phyloP scores from a whole-genome alignment of 2,329 filamentous ascomycete genomes.

The Stachybotrys echinatus region DNA sequence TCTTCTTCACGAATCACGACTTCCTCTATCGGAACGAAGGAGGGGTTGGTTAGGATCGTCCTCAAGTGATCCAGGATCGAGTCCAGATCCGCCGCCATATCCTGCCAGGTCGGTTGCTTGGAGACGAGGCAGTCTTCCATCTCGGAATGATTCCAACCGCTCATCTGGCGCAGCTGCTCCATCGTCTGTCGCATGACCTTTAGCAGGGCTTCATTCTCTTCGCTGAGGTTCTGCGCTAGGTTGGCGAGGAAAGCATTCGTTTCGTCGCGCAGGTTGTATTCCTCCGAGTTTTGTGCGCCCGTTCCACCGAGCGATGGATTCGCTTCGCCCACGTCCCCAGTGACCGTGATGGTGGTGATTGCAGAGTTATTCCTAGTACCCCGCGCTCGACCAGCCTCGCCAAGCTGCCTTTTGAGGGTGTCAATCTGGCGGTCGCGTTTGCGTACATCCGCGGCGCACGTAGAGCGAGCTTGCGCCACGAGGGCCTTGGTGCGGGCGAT shows the following conservation, averaged over 20 bases:
- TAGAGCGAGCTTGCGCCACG: slow-evolving; percentile 75
- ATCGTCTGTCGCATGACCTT: slow-evolving; percentile 67
- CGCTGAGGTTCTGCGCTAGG: slow-evolving; percentile 75
- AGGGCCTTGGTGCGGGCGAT: slow-evolving; percentile 71
- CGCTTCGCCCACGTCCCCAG: slow-evolving; percentile 48
- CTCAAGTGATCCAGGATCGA: slow-evolving; percentile 74
- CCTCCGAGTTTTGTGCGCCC: slow-evolving; percentile 23
- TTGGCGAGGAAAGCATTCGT: slow-evolving; percentile 88
- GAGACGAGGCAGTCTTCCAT: slow-evolving; percentile 23
- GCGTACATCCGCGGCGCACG: slow-evolving; percentile 86
- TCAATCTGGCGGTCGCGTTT: slow-evolving; percentile 88
- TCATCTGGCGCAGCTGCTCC: slow-evolving; percentile 64
- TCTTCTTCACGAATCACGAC: slow-evolving; percentile 90
- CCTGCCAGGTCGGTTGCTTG: slow-evolving; percentile 44
- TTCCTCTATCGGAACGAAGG: slow-evolving; percentile 92
- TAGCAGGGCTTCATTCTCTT: slow-evolving; percentile 85
- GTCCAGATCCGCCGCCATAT: slow-evolving; percentile 71
- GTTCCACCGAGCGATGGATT: slow-evolving; percentile 26
- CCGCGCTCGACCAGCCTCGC: slow-evolving; percentile 60
- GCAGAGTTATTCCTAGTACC: slow-evolving; percentile 50
- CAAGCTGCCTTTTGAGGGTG: slow-evolving; percentile 79
- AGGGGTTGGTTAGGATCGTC: slow-evolving; percentile 85
- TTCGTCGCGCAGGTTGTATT: slow-evolving; percentile 74
- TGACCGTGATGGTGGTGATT: slow-evolving; percentile 52
- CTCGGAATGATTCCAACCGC: slow-evolving; percentile 43